These are phyloP conservation scores for Pythium utonaiense DNA, from an alignment of 352 stramenopile genomes.

Conservation along the genomic window DNA sequence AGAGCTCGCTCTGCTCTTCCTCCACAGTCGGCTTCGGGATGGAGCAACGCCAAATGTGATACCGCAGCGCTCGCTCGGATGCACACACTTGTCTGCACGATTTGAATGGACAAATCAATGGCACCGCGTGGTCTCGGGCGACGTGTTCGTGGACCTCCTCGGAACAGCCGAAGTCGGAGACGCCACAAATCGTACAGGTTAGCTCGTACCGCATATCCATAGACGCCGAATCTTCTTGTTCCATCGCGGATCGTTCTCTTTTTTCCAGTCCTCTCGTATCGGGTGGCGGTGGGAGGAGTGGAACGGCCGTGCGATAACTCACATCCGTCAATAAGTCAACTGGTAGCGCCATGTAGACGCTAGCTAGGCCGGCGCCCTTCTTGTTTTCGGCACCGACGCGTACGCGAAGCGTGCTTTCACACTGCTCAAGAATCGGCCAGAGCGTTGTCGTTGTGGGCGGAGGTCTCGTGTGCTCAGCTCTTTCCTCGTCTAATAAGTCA, in stretches of 20 bases:
- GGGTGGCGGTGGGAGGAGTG: constrained; percentile 30
- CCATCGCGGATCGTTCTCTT: constrained; percentile 37
- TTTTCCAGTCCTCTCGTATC: constrained; percentile 45
- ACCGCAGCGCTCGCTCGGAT: constrained; percentile 61
- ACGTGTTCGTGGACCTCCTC: constrained; percentile 57
- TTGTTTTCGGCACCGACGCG: constrained; percentile 60
- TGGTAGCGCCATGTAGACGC: constrained; percentile 49
- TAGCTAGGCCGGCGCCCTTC: constrained; percentile 54
- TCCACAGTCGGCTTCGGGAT: constrained; percentile 48
- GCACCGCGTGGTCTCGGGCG: constrained; percentile 47
- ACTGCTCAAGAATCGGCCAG: constrained; percentile 52
- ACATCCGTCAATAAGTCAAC: constrained; percentile 48
- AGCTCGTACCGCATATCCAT: constrained; percentile 25
- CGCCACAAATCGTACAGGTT: constrained; percentile 54
- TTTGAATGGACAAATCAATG: constrained; percentile 71
- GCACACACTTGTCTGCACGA: constrained; percentile 66
- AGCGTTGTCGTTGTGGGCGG: constrained; percentile 42
- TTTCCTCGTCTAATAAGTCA: too few species aligned
- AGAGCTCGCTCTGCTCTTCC: constrained; percentile 54
- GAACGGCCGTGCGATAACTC: constrained; percentile 47
- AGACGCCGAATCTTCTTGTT: constrained; percentile 32
- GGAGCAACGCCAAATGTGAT: constrained; percentile 72
- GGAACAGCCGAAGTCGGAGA: constrained; percentile 10
- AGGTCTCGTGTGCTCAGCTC: too few species aligned
- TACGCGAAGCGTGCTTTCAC: constrained; percentile 42